Conservation (phyloP, 202 grass and related monocot genomes). For the Panicum virgatum region DNA sequence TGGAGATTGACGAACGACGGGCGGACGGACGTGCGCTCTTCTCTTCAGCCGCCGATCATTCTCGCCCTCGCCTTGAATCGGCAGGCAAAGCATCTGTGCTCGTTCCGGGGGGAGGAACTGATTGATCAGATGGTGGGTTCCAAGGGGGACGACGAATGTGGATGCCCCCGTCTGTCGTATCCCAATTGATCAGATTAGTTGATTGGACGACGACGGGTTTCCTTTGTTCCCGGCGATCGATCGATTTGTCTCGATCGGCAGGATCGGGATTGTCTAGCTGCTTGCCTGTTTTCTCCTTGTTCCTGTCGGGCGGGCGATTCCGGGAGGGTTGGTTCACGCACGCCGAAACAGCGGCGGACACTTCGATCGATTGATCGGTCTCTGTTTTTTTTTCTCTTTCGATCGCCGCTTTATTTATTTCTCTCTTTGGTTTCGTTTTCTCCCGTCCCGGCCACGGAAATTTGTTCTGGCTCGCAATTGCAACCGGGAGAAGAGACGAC, state of each 20-base stretch:
- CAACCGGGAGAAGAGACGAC: not conserved
- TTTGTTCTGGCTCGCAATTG: not conserved
- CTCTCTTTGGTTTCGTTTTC: not conserved
- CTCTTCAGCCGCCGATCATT: not conserved
- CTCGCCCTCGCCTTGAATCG: not conserved
- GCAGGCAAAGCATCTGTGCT: not conserved
- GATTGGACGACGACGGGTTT: not conserved
- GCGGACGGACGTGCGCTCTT: not conserved
- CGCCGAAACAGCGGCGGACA: not conserved
- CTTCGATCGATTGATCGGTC: slow-evolving; percentile 14
- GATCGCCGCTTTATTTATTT: not conserved
- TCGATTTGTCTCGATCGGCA: not conserved
- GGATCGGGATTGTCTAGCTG: not conserved
- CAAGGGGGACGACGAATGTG: too few species aligned
- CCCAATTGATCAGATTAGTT: not conserved
- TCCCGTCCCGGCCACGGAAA: not conserved
- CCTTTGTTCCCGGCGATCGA: not conserved
- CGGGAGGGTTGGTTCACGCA: not conserved
- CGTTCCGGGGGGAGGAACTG: not conserved
- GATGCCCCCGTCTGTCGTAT: not conserved
- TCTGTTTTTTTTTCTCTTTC: not conserved
- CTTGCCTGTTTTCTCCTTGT: not conserved
- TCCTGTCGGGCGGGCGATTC: not conserved
- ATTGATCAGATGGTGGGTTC: not conserved
- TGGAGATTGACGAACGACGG: not conserved